Evolutionary conservation across 2,329 filamentous ascomycete species (phyloP).

Genomic region (Xylariaceae sp.): DNA sequence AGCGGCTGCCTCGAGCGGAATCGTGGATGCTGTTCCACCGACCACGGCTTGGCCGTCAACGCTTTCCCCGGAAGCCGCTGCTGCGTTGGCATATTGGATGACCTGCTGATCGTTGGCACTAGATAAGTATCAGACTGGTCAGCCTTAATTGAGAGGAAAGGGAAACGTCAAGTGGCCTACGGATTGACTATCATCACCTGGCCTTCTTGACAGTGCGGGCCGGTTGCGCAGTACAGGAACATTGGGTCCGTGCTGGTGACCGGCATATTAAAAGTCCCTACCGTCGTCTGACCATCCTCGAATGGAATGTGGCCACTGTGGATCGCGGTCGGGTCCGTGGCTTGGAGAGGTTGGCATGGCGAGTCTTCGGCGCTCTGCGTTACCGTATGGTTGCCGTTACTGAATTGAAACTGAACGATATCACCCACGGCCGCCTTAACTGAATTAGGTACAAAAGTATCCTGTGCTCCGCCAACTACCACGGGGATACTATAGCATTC

Average conservation of each 20-base stretch:
- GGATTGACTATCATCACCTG: slow-evolving; percentile 57
- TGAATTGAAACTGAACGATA: slow-evolving; percentile 48
- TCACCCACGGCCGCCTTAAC: slow-evolving; percentile 41
- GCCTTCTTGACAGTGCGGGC: slow-evolving; percentile 51
- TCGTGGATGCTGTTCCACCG: slow-evolving; percentile 35
- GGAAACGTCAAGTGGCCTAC: slow-evolving; percentile 32
- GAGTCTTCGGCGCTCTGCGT: slow-evolving; percentile 42
- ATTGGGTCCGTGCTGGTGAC: slow-evolving; percentile 48
- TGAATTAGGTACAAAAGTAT: slow-evolving; percentile 43
- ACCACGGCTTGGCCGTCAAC: slow-evolving; percentile 34
- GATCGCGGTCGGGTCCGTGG: slow-evolving; percentile 35
- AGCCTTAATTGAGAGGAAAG: slow-evolving; percentile 4
- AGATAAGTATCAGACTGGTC: neutral
- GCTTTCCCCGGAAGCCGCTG: slow-evolving; percentile 26
- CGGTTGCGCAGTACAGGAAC: slow-evolving; percentile 55
- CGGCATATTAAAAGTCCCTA: slow-evolving; percentile 51
- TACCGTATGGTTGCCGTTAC: slow-evolving; percentile 47
- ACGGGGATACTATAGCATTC: too few species aligned
- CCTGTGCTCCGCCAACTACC: slow-evolving; percentile 42
- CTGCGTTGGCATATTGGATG: slow-evolving; percentile 33
- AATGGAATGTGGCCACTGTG: slow-evolving; percentile 48
- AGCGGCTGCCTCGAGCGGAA: slow-evolving; percentile 35
- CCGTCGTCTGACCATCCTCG: slow-evolving; percentile 38
- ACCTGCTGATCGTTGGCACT: slow-evolving; percentile 35
- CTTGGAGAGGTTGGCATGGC: slow-evolving; percentile 44